Conservation (phyloP, 345 rosid species). For the Camelina laxa region DNA sequence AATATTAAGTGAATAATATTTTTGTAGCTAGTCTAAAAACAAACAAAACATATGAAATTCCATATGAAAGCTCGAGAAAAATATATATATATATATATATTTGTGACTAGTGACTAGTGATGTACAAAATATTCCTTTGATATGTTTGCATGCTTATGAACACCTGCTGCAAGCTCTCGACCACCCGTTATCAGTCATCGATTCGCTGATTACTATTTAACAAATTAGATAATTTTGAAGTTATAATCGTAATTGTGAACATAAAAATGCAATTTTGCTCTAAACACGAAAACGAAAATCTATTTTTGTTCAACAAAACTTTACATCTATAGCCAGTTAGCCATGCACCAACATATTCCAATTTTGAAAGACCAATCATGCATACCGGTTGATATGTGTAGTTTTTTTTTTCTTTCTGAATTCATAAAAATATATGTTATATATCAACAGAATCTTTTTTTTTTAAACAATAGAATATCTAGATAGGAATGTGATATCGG, state of each 20-base stretch:
- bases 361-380: too few relatives aligned
- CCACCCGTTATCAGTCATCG: slow-evolving; percentile 20
- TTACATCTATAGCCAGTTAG: not conserved
- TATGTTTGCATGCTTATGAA: slow-evolving; percentile 24
- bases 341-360: not conserved
- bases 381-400: too few relatives aligned
- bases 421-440: too few relatives aligned
- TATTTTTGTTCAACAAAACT: not conserved
- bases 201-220: not conserved
- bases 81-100: not conserved
- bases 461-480: too few relatives aligned
- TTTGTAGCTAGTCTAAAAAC: too few relatives aligned
- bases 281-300: not conserved
- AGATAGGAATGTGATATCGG: too few relatives aligned
- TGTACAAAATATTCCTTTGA: slow-evolving; percentile 32
- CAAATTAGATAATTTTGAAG: not conserved
- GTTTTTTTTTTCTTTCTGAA: too few relatives aligned
- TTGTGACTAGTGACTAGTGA: not conserved
- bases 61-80: slow-evolving; percentile 1
- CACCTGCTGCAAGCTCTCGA: slow-evolving; percentile 18
- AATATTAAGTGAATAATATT: not conserved
- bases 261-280: not conserved
- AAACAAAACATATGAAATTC: not conserved
- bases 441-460: too few relatives aligned
- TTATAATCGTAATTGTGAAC: not conserved